phyloP scores from a whole-genome alignment of 169 alveolate species.

The Eimeria praecox region DNA sequence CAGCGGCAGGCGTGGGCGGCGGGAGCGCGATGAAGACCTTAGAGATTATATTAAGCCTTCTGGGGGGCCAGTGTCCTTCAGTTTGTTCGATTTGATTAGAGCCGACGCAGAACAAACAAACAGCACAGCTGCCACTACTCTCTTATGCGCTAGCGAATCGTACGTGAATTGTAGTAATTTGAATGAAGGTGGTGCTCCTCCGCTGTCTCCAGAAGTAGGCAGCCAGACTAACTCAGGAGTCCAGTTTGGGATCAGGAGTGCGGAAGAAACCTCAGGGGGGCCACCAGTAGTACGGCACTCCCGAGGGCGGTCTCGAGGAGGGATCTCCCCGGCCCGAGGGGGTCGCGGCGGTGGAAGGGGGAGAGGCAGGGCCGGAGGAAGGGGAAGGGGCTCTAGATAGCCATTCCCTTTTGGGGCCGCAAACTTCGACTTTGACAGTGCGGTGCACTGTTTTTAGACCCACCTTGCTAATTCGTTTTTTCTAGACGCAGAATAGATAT shows the following conservation, averaged over 20 bases:
- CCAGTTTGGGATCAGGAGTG: neutral
- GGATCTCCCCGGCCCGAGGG: slow-evolving; percentile 11
- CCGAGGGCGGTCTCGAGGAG: slow-evolving; percentile 38
- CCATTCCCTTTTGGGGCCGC: neutral
- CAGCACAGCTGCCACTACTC: slow-evolving; percentile 67
- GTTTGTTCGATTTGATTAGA: slow-evolving; percentile 34
- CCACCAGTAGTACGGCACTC: neutral
- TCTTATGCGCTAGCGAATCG: slow-evolving; percentile 47
- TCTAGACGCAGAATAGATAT: neutral
- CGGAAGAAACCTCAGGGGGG: neutral
- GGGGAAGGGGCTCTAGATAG: slow-evolving; percentile 39
- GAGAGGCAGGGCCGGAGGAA: slow-evolving; percentile 45
- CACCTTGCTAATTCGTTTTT: neutral
- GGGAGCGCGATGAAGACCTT: slow-evolving; percentile 56
- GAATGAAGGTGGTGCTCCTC: slow-evolving; percentile 24
- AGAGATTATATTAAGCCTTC: slow-evolving; percentile 49
- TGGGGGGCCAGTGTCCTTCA: slow-evolving; percentile 51
- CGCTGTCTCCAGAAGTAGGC: neutral
- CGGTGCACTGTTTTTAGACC: neutral
- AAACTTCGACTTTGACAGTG: neutral
- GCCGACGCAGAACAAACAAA: slow-evolving; percentile 73
- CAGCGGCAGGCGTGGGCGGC: slow-evolving; percentile 75
- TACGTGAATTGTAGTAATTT: neutral
- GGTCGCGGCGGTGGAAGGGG: slow-evolving; percentile 59
- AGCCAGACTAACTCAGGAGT: neutral